Percentiles rank a stretch among this genome's conserved stretches.
These are phyloP conservation scores for Cryptosporidium xiaoi DNA, from an alignment of 169 alveolate species.

Conservation along the genomic window DNA sequence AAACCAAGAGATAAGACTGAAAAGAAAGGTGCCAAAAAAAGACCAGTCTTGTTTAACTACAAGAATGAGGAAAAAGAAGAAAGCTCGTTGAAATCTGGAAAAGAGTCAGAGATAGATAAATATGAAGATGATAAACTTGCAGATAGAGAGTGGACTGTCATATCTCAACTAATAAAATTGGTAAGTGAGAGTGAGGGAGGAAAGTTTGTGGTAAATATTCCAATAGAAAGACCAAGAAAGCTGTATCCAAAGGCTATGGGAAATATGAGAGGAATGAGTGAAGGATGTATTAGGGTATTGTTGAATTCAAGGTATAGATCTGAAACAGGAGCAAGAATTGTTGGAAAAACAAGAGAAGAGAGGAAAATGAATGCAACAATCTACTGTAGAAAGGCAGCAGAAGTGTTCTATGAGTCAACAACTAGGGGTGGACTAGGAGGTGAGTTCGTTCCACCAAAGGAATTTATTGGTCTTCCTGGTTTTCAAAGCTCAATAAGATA, in stretches of 20 bases:
- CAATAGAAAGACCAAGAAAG: slow-evolving; percentile 52
- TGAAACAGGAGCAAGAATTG: slow-evolving; percentile 32
- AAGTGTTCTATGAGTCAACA: slow-evolving; percentile 29
- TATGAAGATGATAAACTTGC: slow-evolving; percentile 18
- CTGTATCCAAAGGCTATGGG: slow-evolving; percentile 31
- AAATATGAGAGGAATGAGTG: slow-evolving; percentile 51
- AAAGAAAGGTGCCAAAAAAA: not conserved
- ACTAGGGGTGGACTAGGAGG: slow-evolving; percentile 11
- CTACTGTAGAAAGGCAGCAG: slow-evolving; percentile 67
- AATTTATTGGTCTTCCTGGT: slow-evolving; percentile 32
- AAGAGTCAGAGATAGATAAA: not conserved
- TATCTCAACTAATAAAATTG: slow-evolving; percentile 14
- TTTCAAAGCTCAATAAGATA: not conserved
- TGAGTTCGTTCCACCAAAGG: slow-evolving; percentile 36
- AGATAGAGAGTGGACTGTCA: slow-evolving; percentile 64
- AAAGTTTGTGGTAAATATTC: slow-evolving; percentile 30
- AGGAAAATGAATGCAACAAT: slow-evolving; percentile 25
- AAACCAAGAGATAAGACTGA: slow-evolving; percentile 57
- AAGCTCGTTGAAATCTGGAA: not conserved
- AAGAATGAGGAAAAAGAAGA: not conserved
- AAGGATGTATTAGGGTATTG: slow-evolving; percentile 19
- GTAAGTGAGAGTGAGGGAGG: slow-evolving; percentile 30
- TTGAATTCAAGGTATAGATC: slow-evolving; percentile 57
- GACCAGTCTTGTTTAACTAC: not conserved
- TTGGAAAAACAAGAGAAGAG: slow-evolving; percentile 66